Conservation (phyloP, 1,139 yeast species). For the Candida glucosophila region DNA sequence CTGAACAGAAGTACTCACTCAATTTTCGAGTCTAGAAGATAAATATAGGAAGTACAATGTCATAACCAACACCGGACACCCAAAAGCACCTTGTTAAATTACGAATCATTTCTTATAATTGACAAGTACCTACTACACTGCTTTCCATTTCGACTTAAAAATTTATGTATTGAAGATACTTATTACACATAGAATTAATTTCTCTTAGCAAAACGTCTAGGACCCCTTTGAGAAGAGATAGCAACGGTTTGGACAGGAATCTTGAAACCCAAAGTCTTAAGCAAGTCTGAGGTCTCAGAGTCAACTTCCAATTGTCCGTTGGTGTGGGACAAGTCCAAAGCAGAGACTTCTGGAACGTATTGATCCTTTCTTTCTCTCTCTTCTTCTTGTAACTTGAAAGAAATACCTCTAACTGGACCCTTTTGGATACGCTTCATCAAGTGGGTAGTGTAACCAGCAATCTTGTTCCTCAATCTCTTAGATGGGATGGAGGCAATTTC, state of each 20-base stretch:
- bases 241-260: conserved; percentile 87
- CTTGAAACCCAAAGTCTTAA: conserved; percentile 93
- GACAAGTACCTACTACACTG: too few relatives aligned
- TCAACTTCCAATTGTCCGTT: conserved; percentile 97
- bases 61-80: too few relatives aligned
- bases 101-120: too few relatives aligned
- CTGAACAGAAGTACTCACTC: too few relatives aligned
- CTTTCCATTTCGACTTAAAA: too few relatives aligned
- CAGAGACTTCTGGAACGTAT: conserved; percentile 99
- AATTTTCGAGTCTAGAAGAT: too few relatives aligned
- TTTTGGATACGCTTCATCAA: conserved; percentile 99
- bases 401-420: conserved; percentile 99
- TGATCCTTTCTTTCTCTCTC: conserved; percentile 99
- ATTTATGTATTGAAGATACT: too few relatives aligned
- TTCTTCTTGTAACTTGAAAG: conserved; percentile 99
- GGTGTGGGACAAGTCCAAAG: conserved; percentile 95
- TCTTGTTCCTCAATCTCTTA: conserved; percentile 99
- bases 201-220: conserved; percentile 95
- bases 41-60: too few relatives aligned
- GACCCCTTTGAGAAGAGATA: conserved; percentile 87
- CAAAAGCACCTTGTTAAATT: too few relatives aligned
- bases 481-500: conserved; percentile 99
- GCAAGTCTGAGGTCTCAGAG: conserved; percentile 95
- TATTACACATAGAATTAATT: too few relatives aligned
- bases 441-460: conserved; percentile 99